phyloP scores from a whole-genome alignment of 2,329 filamentous ascomycete genomes.

The Pestalotiopsis sp. region DNA sequence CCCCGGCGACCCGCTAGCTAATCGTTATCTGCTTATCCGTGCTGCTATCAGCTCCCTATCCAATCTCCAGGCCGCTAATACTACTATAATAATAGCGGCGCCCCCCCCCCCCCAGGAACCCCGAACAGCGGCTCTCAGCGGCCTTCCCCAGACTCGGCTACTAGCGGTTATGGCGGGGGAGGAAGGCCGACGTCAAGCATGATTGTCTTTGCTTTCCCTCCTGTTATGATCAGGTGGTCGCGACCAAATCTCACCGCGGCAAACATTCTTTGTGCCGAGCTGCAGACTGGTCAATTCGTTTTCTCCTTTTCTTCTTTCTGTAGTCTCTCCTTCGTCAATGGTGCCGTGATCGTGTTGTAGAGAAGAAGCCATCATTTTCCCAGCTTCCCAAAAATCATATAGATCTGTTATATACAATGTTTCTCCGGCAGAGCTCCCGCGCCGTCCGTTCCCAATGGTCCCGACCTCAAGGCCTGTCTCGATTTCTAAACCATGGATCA shows the following conservation, averaged over 20 bases:
- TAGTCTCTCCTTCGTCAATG: constrained; percentile 5
- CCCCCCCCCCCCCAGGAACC: background rate
- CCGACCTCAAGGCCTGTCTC: constrained; percentile 42
- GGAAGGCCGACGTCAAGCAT: background rate
- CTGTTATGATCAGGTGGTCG: constrained; percentile 5
- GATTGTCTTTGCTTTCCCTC: background rate
- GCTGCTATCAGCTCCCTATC: background rate
- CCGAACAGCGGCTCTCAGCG: constrained; percentile 16
- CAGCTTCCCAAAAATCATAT: background rate
- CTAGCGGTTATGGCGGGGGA: constrained; percentile 17
- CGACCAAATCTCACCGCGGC: constrained; percentile 26
- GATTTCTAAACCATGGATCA: constrained; percentile 34
- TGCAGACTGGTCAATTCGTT: background rate
- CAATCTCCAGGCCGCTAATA: background rate
- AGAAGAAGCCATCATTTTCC: background rate
- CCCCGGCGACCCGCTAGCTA: background rate
- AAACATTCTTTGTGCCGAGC: constrained; percentile 18
- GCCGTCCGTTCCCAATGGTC: constrained; percentile 54
- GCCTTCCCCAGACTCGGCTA: constrained; percentile 21
- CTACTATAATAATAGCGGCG: background rate
- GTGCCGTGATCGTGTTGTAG: constrained; percentile 22
- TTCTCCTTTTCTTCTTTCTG: constrained; percentile 10
- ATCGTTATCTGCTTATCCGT: background rate
- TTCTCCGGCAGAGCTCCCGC: constrained; percentile 55
- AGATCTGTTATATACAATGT: constrained; percentile 45